phyloP scores from a whole-genome alignment of 2,329 filamentous ascomycete genomes.

The Spiromastix sp. region DNA sequence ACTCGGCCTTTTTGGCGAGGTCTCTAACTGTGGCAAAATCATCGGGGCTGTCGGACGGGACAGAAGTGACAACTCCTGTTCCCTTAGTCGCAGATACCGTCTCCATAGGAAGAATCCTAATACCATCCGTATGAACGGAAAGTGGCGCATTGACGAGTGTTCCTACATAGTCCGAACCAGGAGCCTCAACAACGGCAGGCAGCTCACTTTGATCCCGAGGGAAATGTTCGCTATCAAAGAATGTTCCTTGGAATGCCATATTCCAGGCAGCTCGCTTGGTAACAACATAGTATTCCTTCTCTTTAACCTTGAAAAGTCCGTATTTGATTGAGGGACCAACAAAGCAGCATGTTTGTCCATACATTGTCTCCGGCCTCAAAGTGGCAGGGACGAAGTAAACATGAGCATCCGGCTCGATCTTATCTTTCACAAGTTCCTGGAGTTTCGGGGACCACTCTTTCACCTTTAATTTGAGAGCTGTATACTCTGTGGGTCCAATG shows the following conservation, averaged over 20 bases:
- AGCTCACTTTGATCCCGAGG: constrained; percentile 57
- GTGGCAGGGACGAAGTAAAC: constrained; percentile 90
- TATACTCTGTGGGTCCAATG: constrained; percentile 82
- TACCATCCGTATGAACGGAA: constrained; percentile 70
- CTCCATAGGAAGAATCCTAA: constrained; percentile 92
- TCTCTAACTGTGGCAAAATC: constrained; percentile 86
- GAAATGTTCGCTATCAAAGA: constrained; percentile 45
- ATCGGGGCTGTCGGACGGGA: constrained; percentile 91
- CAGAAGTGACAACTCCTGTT: constrained; percentile 90
- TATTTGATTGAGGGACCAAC: constrained; percentile 85
- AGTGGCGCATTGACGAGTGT: constrained; percentile 68
- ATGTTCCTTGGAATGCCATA: constrained; percentile 89
- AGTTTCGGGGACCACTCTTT: constrained; percentile 78
- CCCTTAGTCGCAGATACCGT: constrained; percentile 86
- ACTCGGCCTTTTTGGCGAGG: constrained; percentile 87
- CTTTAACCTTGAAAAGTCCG: constrained; percentile 69
- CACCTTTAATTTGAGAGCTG: constrained; percentile 80
- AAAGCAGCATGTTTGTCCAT: constrained; percentile 93
- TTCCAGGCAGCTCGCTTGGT: constrained; percentile 79
- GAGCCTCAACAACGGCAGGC: constrained; percentile 62
- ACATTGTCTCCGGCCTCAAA: constrained; percentile 94
- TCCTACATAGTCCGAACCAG: constrained; percentile 33
- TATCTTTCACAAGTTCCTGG: constrained; percentile 59
- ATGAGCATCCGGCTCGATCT: constrained; percentile 66
- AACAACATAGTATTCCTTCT: constrained; percentile 73